Conservation (phyloP, 228 moss, liverwort and hornwort species). For the Sphagnum magellanicum region DNA sequence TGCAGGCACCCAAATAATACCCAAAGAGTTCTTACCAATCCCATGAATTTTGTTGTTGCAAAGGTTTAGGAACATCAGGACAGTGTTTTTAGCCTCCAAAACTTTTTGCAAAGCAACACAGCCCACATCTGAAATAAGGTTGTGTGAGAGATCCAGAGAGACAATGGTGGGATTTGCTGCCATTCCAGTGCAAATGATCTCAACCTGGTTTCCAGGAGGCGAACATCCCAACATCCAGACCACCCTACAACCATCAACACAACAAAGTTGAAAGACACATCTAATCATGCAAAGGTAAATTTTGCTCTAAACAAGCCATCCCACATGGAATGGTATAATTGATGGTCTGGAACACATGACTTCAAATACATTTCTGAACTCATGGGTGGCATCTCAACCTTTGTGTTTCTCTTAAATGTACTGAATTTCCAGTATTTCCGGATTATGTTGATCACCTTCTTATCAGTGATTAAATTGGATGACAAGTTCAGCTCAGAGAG, state of each 20-base stretch:
- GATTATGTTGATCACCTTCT: slow-evolving; percentile 28
- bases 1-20: not conserved
- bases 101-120: slow-evolving; percentile 58
- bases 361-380: too few relatives aligned
- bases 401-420: too few relatives aligned
- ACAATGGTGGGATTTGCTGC: slow-evolving; percentile 68
- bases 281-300: too few relatives aligned
- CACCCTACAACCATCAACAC: too few relatives aligned
- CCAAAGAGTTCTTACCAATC: slow-evolving; percentile 18
- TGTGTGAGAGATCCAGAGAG: slow-evolving; percentile 74
- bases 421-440: not conserved
- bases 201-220: slow-evolving; percentile 36
- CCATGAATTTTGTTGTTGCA: slow-evolving; percentile 57
- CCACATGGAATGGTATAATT: too few relatives aligned
- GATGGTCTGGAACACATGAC: too few relatives aligned
- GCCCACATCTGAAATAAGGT: slow-evolving; percentile 61
- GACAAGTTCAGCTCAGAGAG: slow-evolving; percentile 71
- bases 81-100: slow-evolving; percentile 47
- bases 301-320: too few relatives aligned
- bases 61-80: slow-evolving; percentile 70
- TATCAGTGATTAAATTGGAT: slow-evolving; percentile 43
- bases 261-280: too few relatives aligned
- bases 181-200: slow-evolving; percentile 62
- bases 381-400: too few relatives aligned
- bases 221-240: too few relatives aligned